phyloP scores from a whole-genome alignment of 176 grass and related monocot species.

The Elymus sibiricus region DNA sequence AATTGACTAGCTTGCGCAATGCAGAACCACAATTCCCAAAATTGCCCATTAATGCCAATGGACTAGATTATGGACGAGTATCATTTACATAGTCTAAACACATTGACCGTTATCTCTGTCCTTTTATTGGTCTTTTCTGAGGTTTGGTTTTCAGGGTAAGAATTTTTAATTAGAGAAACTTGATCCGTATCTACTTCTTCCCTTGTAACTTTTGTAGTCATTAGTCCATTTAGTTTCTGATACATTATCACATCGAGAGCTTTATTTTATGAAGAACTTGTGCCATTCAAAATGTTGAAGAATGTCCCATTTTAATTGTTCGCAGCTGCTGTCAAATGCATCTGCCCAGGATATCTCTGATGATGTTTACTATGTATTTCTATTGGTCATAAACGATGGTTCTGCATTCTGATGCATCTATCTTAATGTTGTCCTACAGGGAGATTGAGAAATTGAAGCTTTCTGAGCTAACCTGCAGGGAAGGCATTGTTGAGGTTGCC shows the following conservation, averaged over 20 bases:
- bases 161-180: background rate
- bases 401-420: conserved; percentile 12
- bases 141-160: background rate
- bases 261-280: background rate
- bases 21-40: background rate
- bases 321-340: background rate
- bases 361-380: background rate
- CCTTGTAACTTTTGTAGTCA: background rate
- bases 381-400: background rate
- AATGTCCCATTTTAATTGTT: background rate
- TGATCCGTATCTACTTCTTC: background rate
- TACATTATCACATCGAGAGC: background rate
- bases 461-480: conserved; percentile 73
- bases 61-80: background rate
- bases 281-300: background rate
- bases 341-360: background rate
- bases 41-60: background rate
- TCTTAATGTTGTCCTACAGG: conserved; percentile 35
- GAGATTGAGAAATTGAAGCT: conserved; percentile 94
- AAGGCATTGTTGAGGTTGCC: conserved; percentile 83
- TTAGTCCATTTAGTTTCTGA: background rate
- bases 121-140: background rate
- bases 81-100: background rate
- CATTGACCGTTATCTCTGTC: background rate
- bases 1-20: background rate